A percentile compares a stretch with the other conserved stretches of the same genome.
Conservation (phyloP, 176 grass and related monocot genomes). For the Phragmites australis region DNA sequence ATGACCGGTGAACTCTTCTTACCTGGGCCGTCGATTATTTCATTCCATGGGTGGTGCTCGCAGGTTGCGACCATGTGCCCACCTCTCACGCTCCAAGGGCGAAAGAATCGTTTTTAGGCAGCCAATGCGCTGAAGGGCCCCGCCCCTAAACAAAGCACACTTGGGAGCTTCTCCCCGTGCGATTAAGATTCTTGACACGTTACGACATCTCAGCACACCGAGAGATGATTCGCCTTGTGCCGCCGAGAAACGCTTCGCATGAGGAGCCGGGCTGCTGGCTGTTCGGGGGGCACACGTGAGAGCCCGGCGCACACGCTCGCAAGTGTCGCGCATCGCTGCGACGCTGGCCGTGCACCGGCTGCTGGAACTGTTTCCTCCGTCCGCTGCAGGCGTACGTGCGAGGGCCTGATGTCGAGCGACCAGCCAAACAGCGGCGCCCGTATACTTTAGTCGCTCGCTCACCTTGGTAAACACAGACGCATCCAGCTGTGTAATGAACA, state of each 20-base stretch:
- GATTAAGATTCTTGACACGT: conserved; percentile 62
- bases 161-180: not conserved
- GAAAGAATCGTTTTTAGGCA: conserved; percentile 28
- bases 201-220: conserved; percentile 36
- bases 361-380: not conserved
- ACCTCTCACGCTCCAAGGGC: conserved; percentile 4
- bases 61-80: conserved; percentile 39
- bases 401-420: not conserved
- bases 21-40: not conserved
- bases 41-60: not conserved
- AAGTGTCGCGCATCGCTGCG: conserved; percentile 27
- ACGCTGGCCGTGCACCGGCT: conserved; percentile 13
- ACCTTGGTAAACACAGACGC: not conserved
- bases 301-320: conserved; percentile 13
- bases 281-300: conserved; percentile 42
- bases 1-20: not conserved
- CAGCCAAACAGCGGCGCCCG: not conserved
- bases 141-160: not conserved
- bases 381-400: not conserved
- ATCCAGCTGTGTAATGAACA: not conserved
- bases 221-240: conserved; percentile 9
- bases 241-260: not conserved
- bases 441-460: not conserved
- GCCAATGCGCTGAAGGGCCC: not conserved
- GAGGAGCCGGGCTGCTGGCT: conserved; percentile 13